Evolutionary conservation across 176 grass and related monocot species (phyloP).

Genomic region (Aegilops speltoides): DNA sequence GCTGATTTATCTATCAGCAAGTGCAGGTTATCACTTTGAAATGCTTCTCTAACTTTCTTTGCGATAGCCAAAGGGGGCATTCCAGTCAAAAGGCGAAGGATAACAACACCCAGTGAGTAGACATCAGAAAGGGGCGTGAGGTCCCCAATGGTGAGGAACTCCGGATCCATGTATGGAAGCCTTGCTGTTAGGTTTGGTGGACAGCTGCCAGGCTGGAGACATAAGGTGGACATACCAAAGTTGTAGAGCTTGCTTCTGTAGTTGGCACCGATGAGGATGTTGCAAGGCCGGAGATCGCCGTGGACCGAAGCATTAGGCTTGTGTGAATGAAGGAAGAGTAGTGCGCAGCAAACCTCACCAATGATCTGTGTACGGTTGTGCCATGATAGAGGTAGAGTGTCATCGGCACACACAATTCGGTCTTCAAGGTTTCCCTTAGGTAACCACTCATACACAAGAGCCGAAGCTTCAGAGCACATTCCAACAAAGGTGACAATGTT

Average conservation of each 20-base stretch:
- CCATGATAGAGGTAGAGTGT: slow-evolving; percentile 16
- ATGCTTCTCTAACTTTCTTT: slow-evolving; percentile 33
- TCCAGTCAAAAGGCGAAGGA: slow-evolving; percentile 47
- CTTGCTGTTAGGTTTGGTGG: slow-evolving; percentile 5
- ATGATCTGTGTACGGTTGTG: slow-evolving; percentile 31
- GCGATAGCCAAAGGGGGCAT: slow-evolving; percentile 1
- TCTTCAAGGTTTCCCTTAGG: slow-evolving; percentile 36
- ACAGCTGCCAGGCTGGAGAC: neutral
- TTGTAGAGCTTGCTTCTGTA: slow-evolving; percentile 35
- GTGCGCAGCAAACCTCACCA: slow-evolving; percentile 5
- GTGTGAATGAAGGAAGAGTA: slow-evolving; percentile 26
- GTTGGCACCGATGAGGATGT: slow-evolving; percentile 32
- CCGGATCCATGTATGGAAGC: slow-evolving; percentile 45
- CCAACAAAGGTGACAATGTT: slow-evolving; percentile 26
- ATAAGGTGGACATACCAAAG: neutral
- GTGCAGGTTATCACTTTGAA: slow-evolving; percentile 34
- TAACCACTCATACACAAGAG: slow-evolving; percentile 27
- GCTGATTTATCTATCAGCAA: slow-evolving; percentile 42
- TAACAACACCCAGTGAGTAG: slow-evolving; percentile 47
- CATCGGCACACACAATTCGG: neutral
- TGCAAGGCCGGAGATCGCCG: slow-evolving; percentile 38
- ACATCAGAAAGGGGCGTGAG: slow-evolving; percentile 37
- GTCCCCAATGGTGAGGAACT: slow-evolving; percentile 34
- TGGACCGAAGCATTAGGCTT: slow-evolving; percentile 37
- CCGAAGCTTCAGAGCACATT: slow-evolving; percentile 27